Evolutionary conservation across 495 filamentous ascomycete genomes (phyloP).

Genomic region (Viridothelium virens): DNA sequence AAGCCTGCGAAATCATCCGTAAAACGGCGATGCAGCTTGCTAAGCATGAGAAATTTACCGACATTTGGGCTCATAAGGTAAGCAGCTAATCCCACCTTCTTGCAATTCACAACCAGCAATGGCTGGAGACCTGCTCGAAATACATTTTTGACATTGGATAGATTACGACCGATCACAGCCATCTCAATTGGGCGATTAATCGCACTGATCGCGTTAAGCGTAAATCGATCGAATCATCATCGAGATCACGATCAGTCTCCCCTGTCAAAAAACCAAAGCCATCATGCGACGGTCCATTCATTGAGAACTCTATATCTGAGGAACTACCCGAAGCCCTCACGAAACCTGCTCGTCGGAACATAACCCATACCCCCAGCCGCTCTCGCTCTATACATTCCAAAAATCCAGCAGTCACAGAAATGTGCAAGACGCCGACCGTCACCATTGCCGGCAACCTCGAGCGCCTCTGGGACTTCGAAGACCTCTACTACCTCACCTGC

Average conservation of each 20-base stretch:
- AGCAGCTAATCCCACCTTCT: background rate
- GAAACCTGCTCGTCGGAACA: too few relatives aligned
- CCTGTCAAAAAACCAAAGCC: constrained; percentile 1
- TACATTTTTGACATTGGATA: background rate
- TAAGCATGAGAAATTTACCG: background rate
- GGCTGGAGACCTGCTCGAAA: background rate
- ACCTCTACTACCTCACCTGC: constrained; percentile 12
- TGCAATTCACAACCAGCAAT: background rate
- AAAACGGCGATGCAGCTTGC: background rate
- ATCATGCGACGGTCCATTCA: background rate
- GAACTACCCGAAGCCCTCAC: too few relatives aligned
- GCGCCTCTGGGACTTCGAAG: constrained; percentile 13
- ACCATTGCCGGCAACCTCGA: background rate
- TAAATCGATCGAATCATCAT: background rate
- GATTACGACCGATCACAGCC: background rate
- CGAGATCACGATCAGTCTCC: background rate
- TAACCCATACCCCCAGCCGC: background rate
- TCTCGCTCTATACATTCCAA: constrained; percentile 2
- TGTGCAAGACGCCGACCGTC: background rate
- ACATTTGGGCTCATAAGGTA: background rate
- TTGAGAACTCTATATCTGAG: too few relatives aligned
- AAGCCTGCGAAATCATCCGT: background rate
- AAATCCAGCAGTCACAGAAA: background rate
- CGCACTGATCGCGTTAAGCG: background rate
- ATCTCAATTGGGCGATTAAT: constrained; percentile 3